Evolutionary conservation across 176 grass and related monocot genomes (phyloP).

Genomic region (Elaeis guineensis): DNA sequence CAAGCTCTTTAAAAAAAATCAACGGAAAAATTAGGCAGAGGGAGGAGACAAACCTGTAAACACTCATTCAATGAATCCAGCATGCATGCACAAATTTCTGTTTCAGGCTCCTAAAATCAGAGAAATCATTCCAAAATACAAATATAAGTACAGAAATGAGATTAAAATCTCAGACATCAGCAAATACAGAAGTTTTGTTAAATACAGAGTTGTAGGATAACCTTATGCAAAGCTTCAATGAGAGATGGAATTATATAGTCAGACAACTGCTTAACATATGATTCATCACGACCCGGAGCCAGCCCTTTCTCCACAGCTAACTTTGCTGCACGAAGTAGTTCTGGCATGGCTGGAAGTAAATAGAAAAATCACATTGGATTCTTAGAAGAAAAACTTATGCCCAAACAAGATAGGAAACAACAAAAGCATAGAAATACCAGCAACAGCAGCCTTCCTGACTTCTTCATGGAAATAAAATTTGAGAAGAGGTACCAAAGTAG

Average conservation of each 20-base stretch:
- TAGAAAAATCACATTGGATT: slow-evolving; percentile 11
- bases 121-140: not conserved
- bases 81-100: slow-evolving; percentile 89
- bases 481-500: slow-evolving; percentile 84
- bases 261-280: slow-evolving; percentile 88
- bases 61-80: slow-evolving; percentile 92
- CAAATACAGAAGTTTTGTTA: not conserved
- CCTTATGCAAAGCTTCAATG: slow-evolving; percentile 94
- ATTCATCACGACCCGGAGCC: slow-evolving; percentile 78
- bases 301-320: slow-evolving; percentile 88
- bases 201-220: slow-evolving; percentile 19
- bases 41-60: slow-evolving; percentile 56
- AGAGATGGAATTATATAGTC: slow-evolving; percentile 97
- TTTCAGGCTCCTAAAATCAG: slow-evolving; percentile 69
- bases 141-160: not conserved
- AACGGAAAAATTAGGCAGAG: not conserved
- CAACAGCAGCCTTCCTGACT: slow-evolving; percentile 96
- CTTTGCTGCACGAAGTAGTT: slow-evolving; percentile 80
- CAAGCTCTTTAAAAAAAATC: too few relatives aligned
- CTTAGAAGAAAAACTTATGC: not conserved
- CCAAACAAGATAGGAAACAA: slow-evolving; percentile 1
- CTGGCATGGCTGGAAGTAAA: slow-evolving; percentile 76
- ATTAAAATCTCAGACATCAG: not conserved
- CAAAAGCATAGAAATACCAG: slow-evolving; percentile 39
- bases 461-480: slow-evolving; percentile 99